phyloP scores from a whole-genome alignment of 139 green algal genomes.

The Edaphochlamys debaryana region DNA sequence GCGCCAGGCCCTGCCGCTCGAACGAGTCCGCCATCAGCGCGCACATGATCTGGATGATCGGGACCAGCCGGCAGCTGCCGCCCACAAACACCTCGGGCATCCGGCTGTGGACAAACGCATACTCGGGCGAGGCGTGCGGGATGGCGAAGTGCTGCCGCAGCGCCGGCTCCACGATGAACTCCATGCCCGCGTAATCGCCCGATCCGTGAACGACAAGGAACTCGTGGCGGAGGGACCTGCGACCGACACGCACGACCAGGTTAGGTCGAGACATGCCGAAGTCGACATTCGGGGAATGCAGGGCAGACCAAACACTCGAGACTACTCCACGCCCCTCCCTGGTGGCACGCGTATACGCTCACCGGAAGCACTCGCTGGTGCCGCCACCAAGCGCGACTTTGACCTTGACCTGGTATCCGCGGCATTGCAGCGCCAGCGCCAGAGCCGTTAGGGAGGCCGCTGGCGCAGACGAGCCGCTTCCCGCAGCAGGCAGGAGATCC shows the following conservation, averaged over 20 bases:
- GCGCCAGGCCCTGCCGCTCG: constrained; percentile 30
- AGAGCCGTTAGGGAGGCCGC: too few species aligned
- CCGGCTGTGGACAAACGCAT: constrained; percentile 4
- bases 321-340: background rate
- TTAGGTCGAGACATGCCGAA: background rate
- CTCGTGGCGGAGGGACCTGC: constrained; percentile 47
- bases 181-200: too few species aligned
- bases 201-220: constrained; percentile 35
- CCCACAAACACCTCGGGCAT: constrained; percentile 50
- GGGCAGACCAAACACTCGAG: background rate
- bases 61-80: constrained; percentile 12
- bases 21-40: too few species aligned
- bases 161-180: too few species aligned
- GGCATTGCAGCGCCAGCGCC: too few species aligned
- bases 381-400: too few species aligned
- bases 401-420: too few species aligned
- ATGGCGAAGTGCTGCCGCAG: too few species aligned
- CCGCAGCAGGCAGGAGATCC: too few species aligned
- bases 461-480: too few species aligned
- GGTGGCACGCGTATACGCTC: background rate
- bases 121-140: constrained; percentile 18
- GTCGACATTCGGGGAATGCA: background rate
- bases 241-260: background rate
- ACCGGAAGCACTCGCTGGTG: background rate
- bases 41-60: constrained; percentile 19